phyloP scores from a whole-genome alignment of 1,284 basidiomycete genomes.

The Polyporus tsugae region DNA sequence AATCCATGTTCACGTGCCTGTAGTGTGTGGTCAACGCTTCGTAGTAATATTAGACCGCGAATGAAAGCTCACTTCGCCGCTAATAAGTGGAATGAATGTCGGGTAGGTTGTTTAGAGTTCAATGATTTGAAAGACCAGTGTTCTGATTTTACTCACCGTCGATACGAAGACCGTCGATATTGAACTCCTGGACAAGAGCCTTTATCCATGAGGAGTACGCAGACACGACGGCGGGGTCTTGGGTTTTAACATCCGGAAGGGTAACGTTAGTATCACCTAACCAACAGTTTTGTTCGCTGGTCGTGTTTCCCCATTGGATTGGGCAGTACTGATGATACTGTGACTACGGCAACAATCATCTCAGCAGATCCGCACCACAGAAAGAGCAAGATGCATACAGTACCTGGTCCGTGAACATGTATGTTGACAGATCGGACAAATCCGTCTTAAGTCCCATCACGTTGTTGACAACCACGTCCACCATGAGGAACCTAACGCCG shows the following conservation, averaged over 20 bases:
- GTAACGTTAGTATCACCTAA: slow-evolving; percentile 74
- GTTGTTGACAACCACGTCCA: slow-evolving; percentile 83
- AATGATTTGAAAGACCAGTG: background rate
- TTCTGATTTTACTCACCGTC: slow-evolving; percentile 53
- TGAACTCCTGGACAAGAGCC: slow-evolving; percentile 68
- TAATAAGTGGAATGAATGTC: slow-evolving; percentile 15
- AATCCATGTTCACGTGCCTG: slow-evolving; percentile 71
- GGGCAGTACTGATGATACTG: slow-evolving; percentile 75
- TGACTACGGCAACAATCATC: slow-evolving; percentile 43
- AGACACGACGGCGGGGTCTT: slow-evolving; percentile 63
- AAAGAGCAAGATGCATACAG: slow-evolving; percentile 9
- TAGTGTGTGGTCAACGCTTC: slow-evolving; percentile 1
- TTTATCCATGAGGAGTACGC: slow-evolving; percentile 72
- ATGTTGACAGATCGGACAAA: slow-evolving; percentile 62
- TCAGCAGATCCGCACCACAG: slow-evolving; percentile 11
- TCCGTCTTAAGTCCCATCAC: slow-evolving; percentile 67
- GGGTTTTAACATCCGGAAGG: slow-evolving; percentile 80
- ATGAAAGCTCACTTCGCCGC: slow-evolving; percentile 56
- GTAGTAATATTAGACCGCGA: background rate
- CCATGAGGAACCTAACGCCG: slow-evolving; percentile 70
- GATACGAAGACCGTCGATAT: slow-evolving; percentile 80
- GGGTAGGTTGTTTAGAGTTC: slow-evolving; percentile 1
- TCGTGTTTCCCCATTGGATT: slow-evolving; percentile 70
- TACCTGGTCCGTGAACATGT: slow-evolving; percentile 71
- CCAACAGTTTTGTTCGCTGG: slow-evolving; percentile 80